These are phyloP conservation scores for Dryas octopetala DNA, from an alignment of 306 rosid genomes.

Conservation along the genomic window DNA sequence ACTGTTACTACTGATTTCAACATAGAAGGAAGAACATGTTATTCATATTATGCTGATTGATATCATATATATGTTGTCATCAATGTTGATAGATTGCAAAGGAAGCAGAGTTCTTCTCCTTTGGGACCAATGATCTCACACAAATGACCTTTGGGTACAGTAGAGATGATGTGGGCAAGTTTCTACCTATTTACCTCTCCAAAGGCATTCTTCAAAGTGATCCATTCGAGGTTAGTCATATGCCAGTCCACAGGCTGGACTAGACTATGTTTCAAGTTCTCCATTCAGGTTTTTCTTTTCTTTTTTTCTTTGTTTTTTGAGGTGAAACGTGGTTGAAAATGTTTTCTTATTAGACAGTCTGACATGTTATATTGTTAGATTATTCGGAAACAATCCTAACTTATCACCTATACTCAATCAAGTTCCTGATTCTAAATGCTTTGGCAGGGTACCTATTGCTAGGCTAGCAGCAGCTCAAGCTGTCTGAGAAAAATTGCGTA, in stretches of 20 bases:
- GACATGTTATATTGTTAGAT: not conserved
- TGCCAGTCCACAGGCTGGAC: slow-evolving; percentile 67
- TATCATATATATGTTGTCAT: too few relatives aligned
- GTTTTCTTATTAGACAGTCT: too few relatives aligned
- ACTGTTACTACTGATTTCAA: too few relatives aligned
- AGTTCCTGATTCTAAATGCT: not conserved
- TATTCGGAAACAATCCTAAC: too few relatives aligned
- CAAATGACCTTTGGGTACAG: too few relatives aligned
- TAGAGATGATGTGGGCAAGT: too few relatives aligned
- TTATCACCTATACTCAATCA: not conserved
- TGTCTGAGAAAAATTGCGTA: slow-evolving; percentile 22
- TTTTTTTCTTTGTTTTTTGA: not conserved
- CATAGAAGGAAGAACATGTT: too few relatives aligned
- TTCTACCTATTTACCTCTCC: slow-evolving; percentile 73
- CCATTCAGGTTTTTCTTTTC: slow-evolving; percentile 68
- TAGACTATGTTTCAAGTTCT: slow-evolving; percentile 97
- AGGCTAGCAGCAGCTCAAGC: slow-evolving; percentile 98
- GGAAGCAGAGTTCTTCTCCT: too few relatives aligned
- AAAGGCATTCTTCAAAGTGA: slow-evolving; percentile 81
- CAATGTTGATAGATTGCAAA: too few relatives aligned
- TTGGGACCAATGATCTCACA: too few relatives aligned
- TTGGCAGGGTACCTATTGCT: slow-evolving; percentile 89
- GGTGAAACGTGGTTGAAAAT: too few relatives aligned
- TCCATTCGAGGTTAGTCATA: slow-evolving; percentile 73
- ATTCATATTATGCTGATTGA: too few relatives aligned